Percentiles rank a stretch among this genome's conserved stretches.
These are phyloP conservation scores for Talaromyces proteolyticus DNA, from an alignment of 495 filamentous ascomycete species.

Conservation along the genomic window DNA sequence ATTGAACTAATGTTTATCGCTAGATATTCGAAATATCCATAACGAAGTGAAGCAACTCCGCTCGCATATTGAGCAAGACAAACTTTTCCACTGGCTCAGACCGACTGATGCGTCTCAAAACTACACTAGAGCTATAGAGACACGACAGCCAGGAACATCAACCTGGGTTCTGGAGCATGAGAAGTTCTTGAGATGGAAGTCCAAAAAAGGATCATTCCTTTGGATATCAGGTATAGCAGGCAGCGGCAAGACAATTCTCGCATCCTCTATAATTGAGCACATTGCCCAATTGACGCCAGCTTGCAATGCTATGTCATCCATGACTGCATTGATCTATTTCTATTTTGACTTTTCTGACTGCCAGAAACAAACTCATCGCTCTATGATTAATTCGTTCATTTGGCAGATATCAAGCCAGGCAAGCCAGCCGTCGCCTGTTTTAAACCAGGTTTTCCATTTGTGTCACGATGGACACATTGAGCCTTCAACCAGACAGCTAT, in stretches of 20 bases:
- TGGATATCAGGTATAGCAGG: background rate
- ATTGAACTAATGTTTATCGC: background rate
- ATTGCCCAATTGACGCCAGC: background rate
- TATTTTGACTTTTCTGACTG: background rate
- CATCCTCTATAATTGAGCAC: background rate
- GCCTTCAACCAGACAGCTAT: background rate
- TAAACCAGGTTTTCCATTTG: background rate
- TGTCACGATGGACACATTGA: background rate
- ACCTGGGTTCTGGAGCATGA: background rate
- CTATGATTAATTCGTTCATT: background rate
- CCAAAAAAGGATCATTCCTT: background rate
- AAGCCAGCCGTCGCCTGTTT: background rate
- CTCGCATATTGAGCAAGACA: background rate
- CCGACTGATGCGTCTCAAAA: background rate
- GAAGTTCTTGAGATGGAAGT: background rate
- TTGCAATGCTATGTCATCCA: background rate
- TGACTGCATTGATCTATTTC: background rate
- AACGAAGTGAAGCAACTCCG: background rate
- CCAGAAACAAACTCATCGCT: background rate
- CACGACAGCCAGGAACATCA: background rate
- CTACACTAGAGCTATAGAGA: background rate
- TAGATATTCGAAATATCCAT: background rate
- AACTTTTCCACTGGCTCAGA: background rate
- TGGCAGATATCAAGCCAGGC: background rate
- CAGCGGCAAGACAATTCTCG: background rate